Evolutionary conservation across 495 filamentous ascomycete species (phyloP), one percentile per base, ranked within the genome.

Genomic region (Ramalina intermedia): DNA sequence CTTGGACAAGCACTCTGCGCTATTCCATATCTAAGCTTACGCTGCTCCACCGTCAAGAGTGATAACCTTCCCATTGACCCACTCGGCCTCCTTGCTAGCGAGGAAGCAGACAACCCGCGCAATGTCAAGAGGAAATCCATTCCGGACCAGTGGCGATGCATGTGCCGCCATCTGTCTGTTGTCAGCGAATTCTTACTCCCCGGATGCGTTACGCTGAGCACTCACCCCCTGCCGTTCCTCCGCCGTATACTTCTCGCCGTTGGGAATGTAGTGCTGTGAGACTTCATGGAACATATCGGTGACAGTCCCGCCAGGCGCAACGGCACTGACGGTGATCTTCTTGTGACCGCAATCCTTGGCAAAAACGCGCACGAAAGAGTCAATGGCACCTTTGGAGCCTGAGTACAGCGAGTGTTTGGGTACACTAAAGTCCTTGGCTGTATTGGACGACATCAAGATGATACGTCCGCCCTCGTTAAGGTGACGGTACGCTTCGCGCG

Each of bases 231-330:
- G 18, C 18, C 18, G 18, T 20, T 20, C 18, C 18, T 20, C 18
- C 18, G 18, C 18, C 1, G 18, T 20, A 20, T 20, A 20, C 18
- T 20, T 20, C 18, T 20, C 18, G 21, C 63, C 70, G 44, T 69
- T 72, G 6, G 76, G 75, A 24, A 72, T 69, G 55, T 85, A 84
- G 49, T 80, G 73, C 76, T 76, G 78, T 6, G 76, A 70, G 56
- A 80, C 79, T 53, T 75, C 68, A 29, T 73, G 64, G 63, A 75
- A 85, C 84, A 87, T 89, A 56, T 89, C 84, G 33, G 72, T 80
- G 75, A 85, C 85, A 62, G 86, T 76, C 9, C 82, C 84, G 14
- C 81, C 84, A 0, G 84, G 84, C 0, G 84, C 83, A 37, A 87
- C 74, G 2, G 77, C 79, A 49, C 87, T 87, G 50, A 86, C 82